Percentiles rank a stretch among this genome's conserved stretches.
These are phyloP conservation scores for Leucaena leucocephala DNA, from an alignment of 306 rosid species.

Conservation along the genomic window DNA sequence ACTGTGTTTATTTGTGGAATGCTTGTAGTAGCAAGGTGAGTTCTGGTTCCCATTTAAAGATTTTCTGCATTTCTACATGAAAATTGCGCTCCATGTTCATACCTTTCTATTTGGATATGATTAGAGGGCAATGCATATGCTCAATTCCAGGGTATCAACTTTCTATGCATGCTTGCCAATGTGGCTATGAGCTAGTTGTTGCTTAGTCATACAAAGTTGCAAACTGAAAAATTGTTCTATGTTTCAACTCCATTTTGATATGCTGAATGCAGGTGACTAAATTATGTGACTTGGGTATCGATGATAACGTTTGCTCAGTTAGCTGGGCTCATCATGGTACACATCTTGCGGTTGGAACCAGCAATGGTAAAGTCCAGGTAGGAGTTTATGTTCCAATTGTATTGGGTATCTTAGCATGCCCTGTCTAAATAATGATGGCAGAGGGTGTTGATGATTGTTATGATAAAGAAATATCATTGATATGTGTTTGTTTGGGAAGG, in stretches of 20 bases:
- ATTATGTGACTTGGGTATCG: slow-evolving; percentile 83
- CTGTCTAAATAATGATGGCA: neutral
- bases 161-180: neutral
- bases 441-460: neutral
- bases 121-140: neutral
- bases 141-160: neutral
- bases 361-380: slow-evolving; percentile 86
- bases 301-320: slow-evolving; percentile 78
- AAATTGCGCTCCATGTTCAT: neutral
- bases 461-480: neutral
- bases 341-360: slow-evolving; percentile 80
- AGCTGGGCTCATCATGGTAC: slow-evolving; percentile 95
- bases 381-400: slow-evolving; percentile 27
- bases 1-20: slow-evolving; percentile 89
- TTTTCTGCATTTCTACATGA: neutral
- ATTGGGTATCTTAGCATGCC: neutral
- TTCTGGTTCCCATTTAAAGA: neutral
- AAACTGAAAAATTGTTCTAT: neutral
- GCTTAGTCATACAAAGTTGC: neutral
- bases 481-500: neutral
- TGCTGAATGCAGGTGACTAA: slow-evolving; percentile 67
- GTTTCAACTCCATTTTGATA: slow-evolving; percentile 18
- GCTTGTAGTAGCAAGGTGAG: slow-evolving; percentile 85
- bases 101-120: neutral
- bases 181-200: neutral